Base-by-base conservation (phyloP, 2,329 filamentous ascomycete species). In the Fusarium pseudocircinatum region DNA sequence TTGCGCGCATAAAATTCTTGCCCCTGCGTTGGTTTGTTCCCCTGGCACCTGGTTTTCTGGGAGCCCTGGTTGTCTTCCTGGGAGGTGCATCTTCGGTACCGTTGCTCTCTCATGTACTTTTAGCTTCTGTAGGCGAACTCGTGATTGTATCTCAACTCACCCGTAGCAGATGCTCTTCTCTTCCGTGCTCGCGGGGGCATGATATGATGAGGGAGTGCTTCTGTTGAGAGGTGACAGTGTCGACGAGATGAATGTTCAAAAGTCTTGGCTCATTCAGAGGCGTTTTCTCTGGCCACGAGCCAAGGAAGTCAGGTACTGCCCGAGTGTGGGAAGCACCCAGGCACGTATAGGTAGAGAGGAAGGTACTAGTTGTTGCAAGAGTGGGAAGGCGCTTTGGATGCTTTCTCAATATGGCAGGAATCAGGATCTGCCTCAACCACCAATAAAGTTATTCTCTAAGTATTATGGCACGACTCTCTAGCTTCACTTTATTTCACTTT, bases 101-200 rank as follows among this genome's bases (percentile, higher is more conserved):
- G 32, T 70, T 61, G 18, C 56, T 67, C 44, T 75, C 76, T 78
- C 30, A 15, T 30, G 10, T 14, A 4, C 44, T 16, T 4, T 77
- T 43, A 73, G 62, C 30, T 24, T n/a, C 15, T 36, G 32, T 16
- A 18, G 34, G n/a, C 18, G 12, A 20, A 14, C 11, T 14, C 22
- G 18, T 20, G 22, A 18, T 13, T 39, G 16, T n/a, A 12, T 47
- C 24, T 4, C 9, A 15, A 37, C 71, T 50, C 53, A 78, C 80
- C 78, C 11, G 65, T 73, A 22, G 54, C 60, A 12, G 74, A 72
- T 12, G 43, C 47, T 34, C 74, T 80, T 63, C 78, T 77, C 46
- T 79, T 81, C n/a, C 77, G 67, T 16, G 75, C 75, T 53, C 53
- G 66, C 20, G 77, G 74, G 10, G 79, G 73, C 80, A 82, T 82